A percentile compares a stretch with the other conserved stretches of the same genome.
Evolutionary conservation across 495 filamentous ascomycete species (phyloP).

Genomic region (Penicillium cataractarum): DNA sequence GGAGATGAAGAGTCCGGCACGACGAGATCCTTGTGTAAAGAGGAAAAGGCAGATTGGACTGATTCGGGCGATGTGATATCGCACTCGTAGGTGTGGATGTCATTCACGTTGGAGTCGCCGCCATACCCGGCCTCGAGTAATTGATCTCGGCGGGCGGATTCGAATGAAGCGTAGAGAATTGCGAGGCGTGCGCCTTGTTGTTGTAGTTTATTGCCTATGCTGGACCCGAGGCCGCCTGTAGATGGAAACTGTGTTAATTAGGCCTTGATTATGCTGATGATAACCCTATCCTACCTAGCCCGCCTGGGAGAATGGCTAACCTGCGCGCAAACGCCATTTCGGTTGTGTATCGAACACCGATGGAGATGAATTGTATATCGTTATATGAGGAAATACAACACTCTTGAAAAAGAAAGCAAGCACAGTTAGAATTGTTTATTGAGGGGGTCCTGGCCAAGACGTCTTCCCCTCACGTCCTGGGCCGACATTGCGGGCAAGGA

Average conservation of each 20-base stretch:
- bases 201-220: conserved; percentile 42
- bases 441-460: neutral
- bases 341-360: too few species aligned
- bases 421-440: neutral
- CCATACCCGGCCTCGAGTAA: conserved; percentile 39
- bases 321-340: conserved; percentile 40
- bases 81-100: conserved; percentile 45
- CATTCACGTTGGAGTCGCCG: conserved; percentile 14
- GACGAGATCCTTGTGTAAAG: conserved; percentile 27
- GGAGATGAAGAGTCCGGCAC: conserved; percentile 19
- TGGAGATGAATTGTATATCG: neutral
- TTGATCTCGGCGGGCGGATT: conserved; percentile 39
- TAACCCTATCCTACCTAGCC: conserved; percentile 35
- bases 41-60: conserved; percentile 36
- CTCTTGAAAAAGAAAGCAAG: neutral
- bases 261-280: conserved; percentile 5
- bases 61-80: conserved; percentile 46
- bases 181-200: conserved; percentile 42
- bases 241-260: conserved; percentile 4
- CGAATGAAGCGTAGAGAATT: conserved; percentile 48
- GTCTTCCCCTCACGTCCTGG: neutral
- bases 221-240: conserved; percentile 44
- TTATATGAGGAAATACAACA: too few species aligned
- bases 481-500: conserved; percentile 18
- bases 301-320: conserved; percentile 45